Evolutionary conservation across 768 basidiomycete genomes (phyloP), one percentile per base, ranked within the genome.

Genomic region (Auricularia auricula-judae): DNA sequence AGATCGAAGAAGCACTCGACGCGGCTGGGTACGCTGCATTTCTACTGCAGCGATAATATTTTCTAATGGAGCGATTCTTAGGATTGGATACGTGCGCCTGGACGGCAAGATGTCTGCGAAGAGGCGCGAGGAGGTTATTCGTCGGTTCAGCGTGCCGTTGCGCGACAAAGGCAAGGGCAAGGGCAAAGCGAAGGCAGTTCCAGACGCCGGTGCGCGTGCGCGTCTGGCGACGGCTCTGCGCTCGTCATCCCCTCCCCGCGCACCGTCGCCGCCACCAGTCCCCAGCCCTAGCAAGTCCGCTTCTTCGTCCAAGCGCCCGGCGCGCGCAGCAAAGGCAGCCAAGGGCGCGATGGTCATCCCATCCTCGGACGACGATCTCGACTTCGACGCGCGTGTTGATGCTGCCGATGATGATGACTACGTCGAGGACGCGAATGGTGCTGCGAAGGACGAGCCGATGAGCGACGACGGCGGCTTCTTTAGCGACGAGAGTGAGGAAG

Each of bases 41-140:
- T 10, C 12, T 21, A 18, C 21, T 8, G 44, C 21, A 12, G 29
- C 54, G 36, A 21, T 69, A 10, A 61, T 66, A 4, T 4, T 29
- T 29, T 29, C 29, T 29, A 29, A 29, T 29, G 29, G 29, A 29
- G 29, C 36, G 39, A 53, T 34, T 8, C 61, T 23, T 67, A 91
- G 88, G 0, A 89, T 95, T 35, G 71, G 85, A 0, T 93, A 84
- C 68, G 84, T 88, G 44, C 85, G 89, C 1, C 93, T 95, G 68
- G 93, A 93, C 66, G 93, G 93, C 1, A 81, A 86, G 69, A 86
- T 94, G 84, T 88, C 89, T n/a, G 88, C 86, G 2, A 86, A 83
- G 69, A 80, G 82, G 69, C 83, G 93, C 16, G 86, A 89, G 74
- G 88, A 91, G 68, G 84, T 88, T 7, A 82, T 95, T 63, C 82